Evolutionary conservation across 1,284 basidiomycete species (phyloP).

Genomic region (Trichosporon ovoides): DNA sequence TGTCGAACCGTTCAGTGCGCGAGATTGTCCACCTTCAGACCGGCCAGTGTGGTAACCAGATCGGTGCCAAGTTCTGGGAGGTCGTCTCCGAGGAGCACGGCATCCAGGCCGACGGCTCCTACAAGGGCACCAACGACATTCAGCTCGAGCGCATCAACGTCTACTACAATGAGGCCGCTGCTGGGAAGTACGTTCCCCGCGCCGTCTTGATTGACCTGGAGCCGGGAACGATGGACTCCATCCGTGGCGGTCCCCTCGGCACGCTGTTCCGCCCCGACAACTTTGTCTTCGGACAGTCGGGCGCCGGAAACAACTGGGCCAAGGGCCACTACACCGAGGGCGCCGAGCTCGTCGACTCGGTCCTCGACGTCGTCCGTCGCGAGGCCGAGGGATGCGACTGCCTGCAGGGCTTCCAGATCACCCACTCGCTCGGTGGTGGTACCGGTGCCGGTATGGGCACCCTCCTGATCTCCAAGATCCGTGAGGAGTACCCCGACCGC

Average conservation of each 20-base stretch:
- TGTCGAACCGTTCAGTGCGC: slow-evolving; percentile 57
- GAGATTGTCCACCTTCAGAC: slow-evolving; percentile 97
- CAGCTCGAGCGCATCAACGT: slow-evolving; percentile 97
- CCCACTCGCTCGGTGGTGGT: slow-evolving; percentile 60
- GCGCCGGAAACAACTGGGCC: slow-evolving; percentile 56
- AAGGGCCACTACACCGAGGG: slow-evolving; percentile 73
- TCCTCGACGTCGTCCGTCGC: slow-evolving; percentile 58
- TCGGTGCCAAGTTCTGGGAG: slow-evolving; percentile 96
- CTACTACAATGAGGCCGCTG: slow-evolving; percentile 85
- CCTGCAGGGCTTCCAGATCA: slow-evolving; percentile 59
- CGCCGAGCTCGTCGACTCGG: slow-evolving; percentile 58
- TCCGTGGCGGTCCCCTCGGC: slow-evolving; percentile 61
- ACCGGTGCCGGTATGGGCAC: slow-evolving; percentile 62
- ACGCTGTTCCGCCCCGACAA: slow-evolving; percentile 57
- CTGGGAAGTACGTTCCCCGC: slow-evolving; percentile 91
- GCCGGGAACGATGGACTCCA: slow-evolving; percentile 95
- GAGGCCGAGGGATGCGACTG: slow-evolving; percentile 58
- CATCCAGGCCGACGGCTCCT: slow-evolving; percentile 82
- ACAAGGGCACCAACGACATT: slow-evolving; percentile 89
- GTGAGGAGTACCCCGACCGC: slow-evolving; percentile 59
- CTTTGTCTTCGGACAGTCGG: slow-evolving; percentile 56
- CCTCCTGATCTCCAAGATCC: slow-evolving; percentile 59
- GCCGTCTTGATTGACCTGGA: slow-evolving; percentile 92
- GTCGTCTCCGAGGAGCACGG: slow-evolving; percentile 92
- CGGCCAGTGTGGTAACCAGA: slow-evolving; percentile 97